Conservation (phyloP, 768 basidiomycete genomes). For the Fibroporia radiculosa region DNA sequence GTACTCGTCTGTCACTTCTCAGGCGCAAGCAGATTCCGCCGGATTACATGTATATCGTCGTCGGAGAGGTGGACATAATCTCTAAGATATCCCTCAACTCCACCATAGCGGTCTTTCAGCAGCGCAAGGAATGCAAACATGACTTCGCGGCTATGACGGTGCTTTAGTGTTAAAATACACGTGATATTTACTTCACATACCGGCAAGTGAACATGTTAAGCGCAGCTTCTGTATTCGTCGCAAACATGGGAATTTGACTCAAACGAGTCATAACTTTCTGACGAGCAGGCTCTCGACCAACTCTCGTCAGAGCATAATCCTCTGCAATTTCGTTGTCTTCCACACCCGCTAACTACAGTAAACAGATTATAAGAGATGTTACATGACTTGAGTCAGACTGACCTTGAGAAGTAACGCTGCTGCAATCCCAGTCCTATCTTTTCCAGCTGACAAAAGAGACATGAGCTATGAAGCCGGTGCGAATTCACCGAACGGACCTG, state of each 20-base stretch:
- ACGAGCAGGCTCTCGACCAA: conserved; percentile 75
- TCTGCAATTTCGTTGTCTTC: conserved; percentile 53
- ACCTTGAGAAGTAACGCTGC: conserved; percentile 71
- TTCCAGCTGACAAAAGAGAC: conserved; percentile 47
- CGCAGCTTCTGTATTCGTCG: conserved; percentile 64
- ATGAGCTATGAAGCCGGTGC: neutral
- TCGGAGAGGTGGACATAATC: conserved; percentile 49
- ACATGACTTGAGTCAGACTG: conserved; percentile 6
- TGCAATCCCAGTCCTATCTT: conserved; percentile 73
- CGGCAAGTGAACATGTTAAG: conserved; percentile 80
- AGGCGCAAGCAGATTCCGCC: conserved; percentile 37
- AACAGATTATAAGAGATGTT: too few species aligned
- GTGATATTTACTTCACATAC: conserved; percentile 25
- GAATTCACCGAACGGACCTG: conserved; percentile 29
- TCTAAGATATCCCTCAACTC: conserved; percentile 57
- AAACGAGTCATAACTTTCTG: conserved; percentile 63
- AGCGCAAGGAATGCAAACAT: conserved; percentile 67
- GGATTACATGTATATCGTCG: conserved; percentile 54
- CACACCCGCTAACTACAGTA: conserved; percentile 63
- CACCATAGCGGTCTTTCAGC: conserved; percentile 57
- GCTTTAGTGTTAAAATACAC: neutral
- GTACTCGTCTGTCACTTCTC: neutral
- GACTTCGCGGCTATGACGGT: conserved; percentile 48
- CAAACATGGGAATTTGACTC: conserved; percentile 63
- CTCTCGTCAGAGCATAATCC: conserved; percentile 71